These are phyloP conservation scores for Trichoderma sp. DNA, from an alignment of 2,329 filamentous ascomycete genomes.

Conservation along the genomic window DNA sequence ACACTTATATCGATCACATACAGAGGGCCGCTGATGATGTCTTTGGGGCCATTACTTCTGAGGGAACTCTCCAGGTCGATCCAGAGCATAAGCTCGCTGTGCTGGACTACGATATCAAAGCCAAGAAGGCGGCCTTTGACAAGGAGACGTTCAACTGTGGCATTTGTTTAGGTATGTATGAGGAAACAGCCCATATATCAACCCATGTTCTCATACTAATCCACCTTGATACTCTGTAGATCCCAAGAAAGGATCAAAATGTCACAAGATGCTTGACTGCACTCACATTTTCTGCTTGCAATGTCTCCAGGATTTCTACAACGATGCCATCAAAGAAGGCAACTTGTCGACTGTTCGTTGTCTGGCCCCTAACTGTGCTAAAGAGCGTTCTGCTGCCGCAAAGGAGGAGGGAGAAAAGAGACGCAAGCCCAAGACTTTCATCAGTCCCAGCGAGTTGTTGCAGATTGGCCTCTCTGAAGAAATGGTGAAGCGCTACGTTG, in stretches of 20 bases:
- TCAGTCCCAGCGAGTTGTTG: conserved; percentile 81
- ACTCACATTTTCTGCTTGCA: conserved; percentile 85
- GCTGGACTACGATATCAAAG: conserved; percentile 73
- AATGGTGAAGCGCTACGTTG: conserved; percentile 80
- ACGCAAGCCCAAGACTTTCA: conserved; percentile 61
- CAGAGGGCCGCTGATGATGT: conserved; percentile 58
- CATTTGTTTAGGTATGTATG: conserved; percentile 65
- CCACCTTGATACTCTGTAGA: conserved; percentile 47
- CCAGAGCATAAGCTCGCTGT: conserved; percentile 66
- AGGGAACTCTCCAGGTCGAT: conserved; percentile 51
- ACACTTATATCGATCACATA: conserved; percentile 62
- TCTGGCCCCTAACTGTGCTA: conserved; percentile 74
- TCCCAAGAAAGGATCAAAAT: conserved; percentile 81
- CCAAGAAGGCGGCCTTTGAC: conserved; percentile 73
- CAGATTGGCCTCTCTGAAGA: conserved; percentile 71
- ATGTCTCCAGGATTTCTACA: conserved; percentile 91
- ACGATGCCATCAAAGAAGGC: conserved; percentile 80
- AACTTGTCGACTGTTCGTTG: conserved; percentile 79
- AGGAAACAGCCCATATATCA: too few relatives aligned
- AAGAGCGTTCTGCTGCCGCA: conserved; percentile 46
- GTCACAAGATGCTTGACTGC: conserved; percentile 80
- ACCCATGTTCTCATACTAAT: conserved; percentile 21
- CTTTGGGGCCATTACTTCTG: conserved; percentile 55
- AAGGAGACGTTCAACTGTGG: conserved; percentile 84
- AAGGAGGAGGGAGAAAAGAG: conserved; percentile 11